Base-by-base conservation (phyloP, 2,329 filamentous ascomycete species). In the Aspergillus uvarum region DNA sequence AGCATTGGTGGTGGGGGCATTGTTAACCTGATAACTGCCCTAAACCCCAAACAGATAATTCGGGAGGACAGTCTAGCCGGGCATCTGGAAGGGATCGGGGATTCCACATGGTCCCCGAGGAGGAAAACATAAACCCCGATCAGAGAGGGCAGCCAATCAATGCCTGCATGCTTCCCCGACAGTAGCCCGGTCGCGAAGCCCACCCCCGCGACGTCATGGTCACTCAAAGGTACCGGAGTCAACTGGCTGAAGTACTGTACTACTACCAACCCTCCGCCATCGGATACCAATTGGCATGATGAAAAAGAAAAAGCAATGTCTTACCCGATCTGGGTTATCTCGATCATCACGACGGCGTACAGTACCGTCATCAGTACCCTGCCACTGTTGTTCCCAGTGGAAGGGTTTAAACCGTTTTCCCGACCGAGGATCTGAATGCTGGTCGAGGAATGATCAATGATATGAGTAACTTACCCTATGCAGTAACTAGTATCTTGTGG, bases 51-150 rank as follows among this genome's bases (percentile, higher is more conserved):
- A 51, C 5, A 26, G 62, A 47, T 49, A 56, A 14, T 42, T 44
- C 21, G 60, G 38, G 53, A 21, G 32, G 19, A 47, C 56, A 35
- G 32, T 49, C 54, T 53, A 48, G 31, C 57, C 49, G 56, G 55
- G 59, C 56, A 59, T 50, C 49, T 50, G 54, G 55, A 51, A 55
- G 56, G 56, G 61, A 65, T 66, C 65, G 65, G 65, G 65, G 63
- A 63, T 21, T 31, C 60, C 63, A 65, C 50, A 58, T 64, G 65
- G 65, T 67, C 65, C 63, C 65, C 65, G 65, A 65, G 54, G 42
- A 24, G 49, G 47, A 54, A 55, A 22, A 26, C 47, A 54, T 65
- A 59, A 64, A 64, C 50, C 65, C 65, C 63, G 63, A 64, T 22
- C 59, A 56, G 59, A 54, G 63, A 61, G 42, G 60, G 58, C 59